Base-by-base conservation (phyloP, 805 yeast species). In the Wickerhamomyces ciferrii region DNA sequence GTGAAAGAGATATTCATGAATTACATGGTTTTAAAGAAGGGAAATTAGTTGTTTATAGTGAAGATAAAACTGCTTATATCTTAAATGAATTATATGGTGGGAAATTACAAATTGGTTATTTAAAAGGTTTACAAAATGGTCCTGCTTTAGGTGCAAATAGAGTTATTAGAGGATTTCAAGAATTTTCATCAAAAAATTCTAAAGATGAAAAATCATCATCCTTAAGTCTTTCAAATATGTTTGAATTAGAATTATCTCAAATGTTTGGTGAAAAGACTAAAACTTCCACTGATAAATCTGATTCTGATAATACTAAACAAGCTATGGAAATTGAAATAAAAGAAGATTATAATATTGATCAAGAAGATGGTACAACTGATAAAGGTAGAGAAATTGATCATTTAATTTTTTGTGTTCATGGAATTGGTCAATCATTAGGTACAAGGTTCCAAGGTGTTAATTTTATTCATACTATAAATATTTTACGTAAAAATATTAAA, bases 361-460 rank as follows among this genome's bases (percentile, higher is more conserved):
- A 71, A 0, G 66, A 62, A 27, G 73, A 70, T 53, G 66, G 66
- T 48, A 72, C 68, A 50, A 61, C 69, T 13, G 51, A 59, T 17
- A 63, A 65, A 14, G 61, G 66, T 11, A 61, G 80, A 43, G 65
- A 70, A n/a, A 67, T 76, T 21, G 90, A 48, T 32, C 88, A 83
- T 58, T 67, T 92, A 51, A 79, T 91, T 2, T 69, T 92, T n/a
- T 89, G 97, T 59, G 78, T 92, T 25, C 99, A 92, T 67, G 99
- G 99, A 0, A 87, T 92, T 49, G 99, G 98, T 2, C 99, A 92
- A 65, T 78, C 83, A 17, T 68, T 94, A 43, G 95, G 96, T 2
- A 72, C 81, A 41, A 79, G 79, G 56, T 81, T 84, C 58, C 91
- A 90, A 54, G 81, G 84, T 43, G 84, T 92, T 23, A 88, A 88